phyloP scores from a whole-genome alignment of 1,284 basidiomycete species.

The Rhodotorula sp. region DNA sequence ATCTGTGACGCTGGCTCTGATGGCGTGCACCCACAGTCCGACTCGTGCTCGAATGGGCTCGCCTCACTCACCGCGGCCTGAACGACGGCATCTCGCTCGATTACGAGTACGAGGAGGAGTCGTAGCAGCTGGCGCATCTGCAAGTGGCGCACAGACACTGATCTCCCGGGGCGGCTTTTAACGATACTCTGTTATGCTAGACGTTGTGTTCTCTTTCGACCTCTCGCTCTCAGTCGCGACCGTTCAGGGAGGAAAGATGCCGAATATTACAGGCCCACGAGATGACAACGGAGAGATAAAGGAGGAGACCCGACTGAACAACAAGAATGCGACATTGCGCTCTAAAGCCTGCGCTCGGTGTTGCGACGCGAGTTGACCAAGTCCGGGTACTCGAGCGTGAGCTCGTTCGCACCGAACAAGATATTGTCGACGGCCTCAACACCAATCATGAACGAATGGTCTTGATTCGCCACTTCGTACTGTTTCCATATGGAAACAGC shows the following conservation, averaged over 20 bases:
- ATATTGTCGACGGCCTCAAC: constrained; percentile 57
- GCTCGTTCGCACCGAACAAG: constrained; percentile 53
- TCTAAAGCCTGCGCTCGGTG: constrained; percentile 50
- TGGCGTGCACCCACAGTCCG: constrained; percentile 21
- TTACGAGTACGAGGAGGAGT: constrained; percentile 22
- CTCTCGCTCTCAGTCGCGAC: neutral
- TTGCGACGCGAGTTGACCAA: constrained; percentile 54
- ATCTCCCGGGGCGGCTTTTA: neutral
- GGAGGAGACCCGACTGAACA: neutral
- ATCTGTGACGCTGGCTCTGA: neutral
- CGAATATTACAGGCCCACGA: neutral
- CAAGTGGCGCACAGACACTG: neutral
- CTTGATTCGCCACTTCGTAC: constrained; percentile 57
- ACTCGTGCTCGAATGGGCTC: constrained; percentile 36
- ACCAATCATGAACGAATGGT: constrained; percentile 57
- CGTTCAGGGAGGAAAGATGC: neutral
- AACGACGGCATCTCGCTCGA: constrained; percentile 30
- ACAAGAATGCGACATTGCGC: neutral
- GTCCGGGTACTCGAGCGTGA: constrained; percentile 52
- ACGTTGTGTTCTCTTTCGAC: no score
- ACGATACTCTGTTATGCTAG: neutral
- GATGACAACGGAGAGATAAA: no score
- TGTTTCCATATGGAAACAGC: neutral
- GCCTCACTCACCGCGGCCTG: constrained; percentile 35
- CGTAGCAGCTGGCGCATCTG: neutral